These are phyloP conservation scores for Phytopythium boreale DNA, from an alignment of 352 stramenopile species.

Conservation along the genomic window DNA sequence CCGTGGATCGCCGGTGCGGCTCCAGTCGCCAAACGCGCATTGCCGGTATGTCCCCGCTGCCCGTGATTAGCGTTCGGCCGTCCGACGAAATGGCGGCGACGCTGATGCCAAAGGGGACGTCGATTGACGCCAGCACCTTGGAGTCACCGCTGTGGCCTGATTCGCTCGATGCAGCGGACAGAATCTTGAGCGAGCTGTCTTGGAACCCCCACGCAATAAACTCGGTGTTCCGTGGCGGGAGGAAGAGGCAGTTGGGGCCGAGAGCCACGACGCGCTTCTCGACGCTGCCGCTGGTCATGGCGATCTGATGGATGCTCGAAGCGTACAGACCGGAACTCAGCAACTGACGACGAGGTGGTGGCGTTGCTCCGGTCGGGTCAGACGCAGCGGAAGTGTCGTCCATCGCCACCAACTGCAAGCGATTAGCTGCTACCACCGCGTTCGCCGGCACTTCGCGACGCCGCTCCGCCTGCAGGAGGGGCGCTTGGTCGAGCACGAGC, in stretches of 20 bases:
- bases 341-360: constrained; percentile 19
- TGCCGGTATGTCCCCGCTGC: constrained; percentile 36
- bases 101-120: constrained; percentile 50
- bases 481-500: constrained; percentile 45
- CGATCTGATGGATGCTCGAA: constrained; percentile 44
- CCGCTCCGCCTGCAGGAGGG: constrained; percentile 47
- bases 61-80: constrained; percentile 54
- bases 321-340: constrained; percentile 25
- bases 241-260: constrained; percentile 47
- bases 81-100: constrained; percentile 61
- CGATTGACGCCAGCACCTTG: constrained; percentile 56
- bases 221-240: constrained; percentile 59
- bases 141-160: constrained; percentile 43
- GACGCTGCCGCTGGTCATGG: constrained; percentile 39
- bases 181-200: constrained; percentile 58
- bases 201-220: constrained; percentile 73
- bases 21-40: constrained; percentile 56
- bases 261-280: constrained; percentile 47
- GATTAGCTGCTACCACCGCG: constrained; percentile 38
- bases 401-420: constrained; percentile 17
- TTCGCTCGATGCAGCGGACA: constrained; percentile 41
- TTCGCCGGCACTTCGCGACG: constrained; percentile 44
- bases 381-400: neutral
- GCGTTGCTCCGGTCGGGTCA: neutral
- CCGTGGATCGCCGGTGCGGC: constrained; percentile 13